Percentiles rank a stretch among this genome's conserved stretches.
phyloP scores from a whole-genome alignment of 2,329 filamentous ascomycete species.

The Alternaria brassicicola region DNA sequence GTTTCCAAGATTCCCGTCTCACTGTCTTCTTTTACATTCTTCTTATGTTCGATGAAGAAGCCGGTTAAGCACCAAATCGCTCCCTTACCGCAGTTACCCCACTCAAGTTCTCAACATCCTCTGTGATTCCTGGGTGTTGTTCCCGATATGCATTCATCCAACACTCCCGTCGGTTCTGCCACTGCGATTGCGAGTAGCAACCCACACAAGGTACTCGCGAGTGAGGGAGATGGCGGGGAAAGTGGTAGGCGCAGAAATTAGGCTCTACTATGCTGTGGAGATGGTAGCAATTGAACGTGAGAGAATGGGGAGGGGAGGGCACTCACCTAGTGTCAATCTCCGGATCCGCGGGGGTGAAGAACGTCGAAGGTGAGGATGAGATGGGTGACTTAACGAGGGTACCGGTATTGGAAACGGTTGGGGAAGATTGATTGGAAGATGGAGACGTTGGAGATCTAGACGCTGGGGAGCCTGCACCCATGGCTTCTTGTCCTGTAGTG shows the following conservation, averaged over 20 bases:
- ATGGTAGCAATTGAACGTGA: background rate
- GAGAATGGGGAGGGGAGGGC: background rate
- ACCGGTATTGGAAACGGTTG: constrained; percentile 4
- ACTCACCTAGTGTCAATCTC: background rate
- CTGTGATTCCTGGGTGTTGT: constrained; percentile 22
- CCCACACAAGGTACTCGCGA: constrained; percentile 30
- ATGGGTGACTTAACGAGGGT: background rate
- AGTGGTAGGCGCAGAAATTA: constrained; percentile 29
- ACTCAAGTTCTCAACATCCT: constrained; percentile 24
- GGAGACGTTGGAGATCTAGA: background rate
- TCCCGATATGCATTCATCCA: constrained; percentile 28
- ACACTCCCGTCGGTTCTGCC: constrained; percentile 5
- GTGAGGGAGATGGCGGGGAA: constrained; percentile 21
- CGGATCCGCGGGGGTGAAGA: background rate
- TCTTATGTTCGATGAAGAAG: background rate
- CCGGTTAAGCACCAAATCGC: constrained; percentile 10
- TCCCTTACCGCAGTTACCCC: constrained; percentile 27
- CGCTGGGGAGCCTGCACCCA: background rate
- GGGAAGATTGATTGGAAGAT: background rate
- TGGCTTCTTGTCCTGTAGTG: background rate
- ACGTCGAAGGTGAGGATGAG: background rate
- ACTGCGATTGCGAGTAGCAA: constrained; percentile 33
- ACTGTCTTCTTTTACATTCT: background rate
- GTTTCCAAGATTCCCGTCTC: background rate
- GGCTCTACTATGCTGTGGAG: background rate